Evolutionary conservation across 345 rosid genomes (phyloP).

Genomic region (Populus tremula): DNA sequence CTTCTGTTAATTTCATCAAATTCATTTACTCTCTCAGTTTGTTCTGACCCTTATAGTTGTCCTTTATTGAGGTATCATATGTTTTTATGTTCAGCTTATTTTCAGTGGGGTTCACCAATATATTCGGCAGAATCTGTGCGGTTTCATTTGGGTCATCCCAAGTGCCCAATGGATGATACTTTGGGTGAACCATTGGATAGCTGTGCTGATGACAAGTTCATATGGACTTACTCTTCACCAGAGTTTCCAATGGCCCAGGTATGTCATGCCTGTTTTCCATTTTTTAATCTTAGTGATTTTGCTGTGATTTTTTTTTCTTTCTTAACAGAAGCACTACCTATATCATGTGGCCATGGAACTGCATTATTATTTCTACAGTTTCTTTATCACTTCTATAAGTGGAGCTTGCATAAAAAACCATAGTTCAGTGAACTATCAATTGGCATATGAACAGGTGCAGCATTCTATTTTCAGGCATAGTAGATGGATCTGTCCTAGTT

Average conservation of each 20-base stretch:
- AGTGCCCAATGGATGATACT: conserved; percentile 22
- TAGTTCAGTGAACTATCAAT: background rate
- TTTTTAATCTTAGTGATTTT: background rate
- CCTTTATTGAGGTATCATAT: conserved; percentile 17
- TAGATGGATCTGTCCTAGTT: background rate
- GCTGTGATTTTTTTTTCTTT: background rate
- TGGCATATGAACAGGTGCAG: background rate
- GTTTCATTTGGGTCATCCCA: conserved; percentile 64
- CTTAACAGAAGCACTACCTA: background rate
- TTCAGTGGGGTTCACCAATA: conserved; percentile 65
- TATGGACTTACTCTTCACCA: conserved; percentile 81
- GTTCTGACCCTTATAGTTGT: conserved; percentile 1
- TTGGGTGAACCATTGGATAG: conserved; percentile 30
- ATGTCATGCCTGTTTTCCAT: conserved; percentile 8
- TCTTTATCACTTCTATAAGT: background rate
- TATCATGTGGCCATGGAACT: background rate
- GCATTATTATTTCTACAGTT: background rate
- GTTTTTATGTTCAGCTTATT: conserved; percentile 55
- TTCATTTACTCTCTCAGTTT: conserved; percentile 1
- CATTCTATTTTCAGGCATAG: background rate
- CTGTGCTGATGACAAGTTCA: conserved; percentile 39
- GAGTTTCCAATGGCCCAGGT: conserved; percentile 96
- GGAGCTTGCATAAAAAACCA: background rate
- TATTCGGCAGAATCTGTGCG: conserved; percentile 77
- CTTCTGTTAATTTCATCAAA: background rate